These are phyloP conservation scores for Telfairia occidentalis DNA, from an alignment of 331 rosid genomes.

Conservation along the genomic window DNA sequence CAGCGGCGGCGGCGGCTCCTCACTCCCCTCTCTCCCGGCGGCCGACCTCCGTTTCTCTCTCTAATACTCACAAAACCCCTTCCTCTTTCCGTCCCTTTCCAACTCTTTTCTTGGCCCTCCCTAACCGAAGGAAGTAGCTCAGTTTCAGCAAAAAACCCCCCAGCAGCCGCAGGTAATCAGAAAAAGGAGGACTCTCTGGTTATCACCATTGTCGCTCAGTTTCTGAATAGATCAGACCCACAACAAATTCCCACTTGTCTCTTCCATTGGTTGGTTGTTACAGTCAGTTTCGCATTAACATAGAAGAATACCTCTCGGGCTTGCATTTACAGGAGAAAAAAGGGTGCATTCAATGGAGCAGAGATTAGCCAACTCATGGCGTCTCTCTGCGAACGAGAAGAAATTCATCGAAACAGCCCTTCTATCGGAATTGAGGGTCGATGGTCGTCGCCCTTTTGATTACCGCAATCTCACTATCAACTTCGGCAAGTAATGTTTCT, in stretches of 20 bases:
- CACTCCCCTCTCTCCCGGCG: no score
- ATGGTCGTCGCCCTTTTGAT: conserved; percentile 79
- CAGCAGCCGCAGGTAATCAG: no score
- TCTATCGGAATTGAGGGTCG: conserved; percentile 49
- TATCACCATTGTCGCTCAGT: neutral
- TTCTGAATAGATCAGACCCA: neutral
- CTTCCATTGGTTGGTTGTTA: neutral
- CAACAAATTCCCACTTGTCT: neutral
- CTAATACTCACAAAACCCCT: no score
- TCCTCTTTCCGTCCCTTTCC: no score
- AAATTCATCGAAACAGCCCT: conserved; percentile 59
- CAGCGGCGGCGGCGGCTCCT: no score
- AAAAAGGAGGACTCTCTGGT: neutral
- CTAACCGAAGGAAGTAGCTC: no score
- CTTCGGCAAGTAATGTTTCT: conserved; percentile 33
- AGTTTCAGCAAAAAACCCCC: no score
- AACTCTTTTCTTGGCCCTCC: no score
- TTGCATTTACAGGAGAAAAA: neutral
- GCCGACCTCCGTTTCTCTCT: no score
- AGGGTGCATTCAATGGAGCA: conserved; percentile 39
- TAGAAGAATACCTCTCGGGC: neutral
- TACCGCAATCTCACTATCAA: conserved; percentile 54
- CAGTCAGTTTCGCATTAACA: neutral
- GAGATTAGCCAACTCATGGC: conserved; percentile 53
- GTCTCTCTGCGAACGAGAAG: conserved; percentile 42